Evolutionary conservation across 2,329 filamentous ascomycete species (phyloP).

Genomic region (Pyrenophora teres): DNA sequence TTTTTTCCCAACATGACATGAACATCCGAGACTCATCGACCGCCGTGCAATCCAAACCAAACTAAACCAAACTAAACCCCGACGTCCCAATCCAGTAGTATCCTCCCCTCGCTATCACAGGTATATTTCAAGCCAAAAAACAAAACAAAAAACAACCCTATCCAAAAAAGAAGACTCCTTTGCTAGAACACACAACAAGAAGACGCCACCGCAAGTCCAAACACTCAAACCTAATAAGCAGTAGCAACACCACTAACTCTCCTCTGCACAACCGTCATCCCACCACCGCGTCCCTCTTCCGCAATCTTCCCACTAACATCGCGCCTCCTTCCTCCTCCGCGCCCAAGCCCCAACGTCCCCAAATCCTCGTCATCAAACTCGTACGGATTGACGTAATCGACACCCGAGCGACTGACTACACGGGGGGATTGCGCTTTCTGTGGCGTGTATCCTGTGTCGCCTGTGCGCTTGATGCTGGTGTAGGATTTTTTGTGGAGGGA

Average conservation of each 20-base stretch:
- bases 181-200: too few species aligned
- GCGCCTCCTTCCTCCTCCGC: constrained; percentile 16
- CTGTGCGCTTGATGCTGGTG: constrained; percentile 39
- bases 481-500: constrained; percentile 41
- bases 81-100: too few species aligned
- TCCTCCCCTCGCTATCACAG: too few species aligned
- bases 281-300: constrained; percentile 66
- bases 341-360: constrained; percentile 26
- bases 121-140: too few species aligned
- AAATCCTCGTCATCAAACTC: constrained; percentile 40
- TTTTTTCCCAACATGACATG: too few species aligned
- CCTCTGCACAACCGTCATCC: constrained; percentile 42
- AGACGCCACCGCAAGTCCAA: neutral
- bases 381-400: constrained; percentile 51
- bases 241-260: constrained; percentile 48
- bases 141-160: too few species aligned
- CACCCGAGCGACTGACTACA: constrained; percentile 54
- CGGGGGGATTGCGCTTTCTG: constrained; percentile 45
- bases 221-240: constrained; percentile 2
- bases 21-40: too few species aligned
- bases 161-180: too few species aligned
- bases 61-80: too few species aligned
- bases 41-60: too few species aligned
- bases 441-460: constrained; percentile 37
- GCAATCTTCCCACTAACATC: constrained; percentile 75